Conservation (phyloP, 75 land plant species). For the Ceratopteris richardii region DNA sequence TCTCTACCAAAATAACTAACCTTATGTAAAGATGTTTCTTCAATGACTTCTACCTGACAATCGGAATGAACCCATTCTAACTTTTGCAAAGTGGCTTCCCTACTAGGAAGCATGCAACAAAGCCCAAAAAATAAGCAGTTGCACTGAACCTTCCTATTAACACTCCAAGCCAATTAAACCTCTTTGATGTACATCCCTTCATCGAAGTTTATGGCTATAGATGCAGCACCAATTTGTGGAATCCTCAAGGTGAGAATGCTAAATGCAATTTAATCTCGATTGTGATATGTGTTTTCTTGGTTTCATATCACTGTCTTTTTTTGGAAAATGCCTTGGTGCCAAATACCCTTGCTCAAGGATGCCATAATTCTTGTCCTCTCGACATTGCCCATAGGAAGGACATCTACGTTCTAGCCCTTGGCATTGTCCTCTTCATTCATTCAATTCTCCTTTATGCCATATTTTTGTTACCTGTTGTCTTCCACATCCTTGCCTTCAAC, state of each 20-base stretch:
- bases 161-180: constrained; percentile 84
- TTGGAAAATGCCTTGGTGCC: constrained; percentile 28
- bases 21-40: constrained; percentile 33
- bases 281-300: constrained; percentile 1
- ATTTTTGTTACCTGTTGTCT: constrained; percentile 6
- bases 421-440: constrained; percentile 46
- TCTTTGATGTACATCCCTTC: constrained; percentile 92
- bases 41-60: constrained; percentile 65
- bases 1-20: constrained; percentile 81
- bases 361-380: constrained; percentile 57
- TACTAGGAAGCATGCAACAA: constrained; percentile 52
- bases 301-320: constrained; percentile 10
- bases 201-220: constrained; percentile 63
- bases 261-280: background rate
- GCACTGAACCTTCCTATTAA: constrained; percentile 66
- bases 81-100: constrained; percentile 70
- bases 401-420: constrained; percentile 50
- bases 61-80: constrained; percentile 59
- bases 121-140: constrained; percentile 64
- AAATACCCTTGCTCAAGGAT: constrained; percentile 48
- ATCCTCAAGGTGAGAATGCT: background rate
- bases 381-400: constrained; percentile 35
- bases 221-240: constrained; percentile 13
- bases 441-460: constrained; percentile 25
- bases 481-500: too few species aligned